These are phyloP conservation scores for Musa beccarii DNA, from an alignment of 176 grass and related monocot genomes.

Conservation along the genomic window DNA sequence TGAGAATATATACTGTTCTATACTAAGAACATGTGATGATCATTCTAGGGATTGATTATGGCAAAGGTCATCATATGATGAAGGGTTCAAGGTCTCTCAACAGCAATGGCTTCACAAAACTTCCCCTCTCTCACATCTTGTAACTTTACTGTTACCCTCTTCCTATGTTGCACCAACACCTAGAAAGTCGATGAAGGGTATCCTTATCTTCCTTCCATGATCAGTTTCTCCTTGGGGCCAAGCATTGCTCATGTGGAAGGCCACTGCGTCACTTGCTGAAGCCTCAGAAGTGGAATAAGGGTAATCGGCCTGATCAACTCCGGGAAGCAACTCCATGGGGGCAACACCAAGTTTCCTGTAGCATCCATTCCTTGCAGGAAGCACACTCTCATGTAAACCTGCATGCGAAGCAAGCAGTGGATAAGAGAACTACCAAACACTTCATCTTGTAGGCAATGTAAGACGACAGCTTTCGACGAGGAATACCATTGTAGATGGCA, in stretches of 20 bases:
- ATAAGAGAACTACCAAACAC: no score
- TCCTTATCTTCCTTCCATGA: conserved; percentile 3
- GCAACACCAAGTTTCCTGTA: background rate
- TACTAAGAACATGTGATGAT: no score
- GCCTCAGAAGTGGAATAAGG: background rate
- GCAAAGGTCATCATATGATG: background rate
- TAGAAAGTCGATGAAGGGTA: conserved; percentile 5
- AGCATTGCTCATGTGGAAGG: background rate
- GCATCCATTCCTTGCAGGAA: no score
- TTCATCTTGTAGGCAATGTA: no score
- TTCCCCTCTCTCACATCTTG: background rate
- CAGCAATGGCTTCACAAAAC: background rate
- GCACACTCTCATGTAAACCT: background rate
- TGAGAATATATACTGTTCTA: no score
- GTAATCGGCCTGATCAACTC: background rate
- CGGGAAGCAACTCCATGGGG: background rate
- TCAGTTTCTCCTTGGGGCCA: background rate
- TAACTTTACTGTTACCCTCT: background rate
- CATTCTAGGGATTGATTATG: background rate
- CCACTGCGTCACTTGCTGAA: background rate
- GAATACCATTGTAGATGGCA: no score
- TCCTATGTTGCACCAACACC: conserved; percentile 3
- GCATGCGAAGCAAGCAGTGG: background rate
- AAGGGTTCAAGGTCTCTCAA: background rate
- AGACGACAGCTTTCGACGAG: no score